Evolutionary conservation across 176 grass and related monocot species (phyloP).

Genomic region (Oryza brachyantha): DNA sequence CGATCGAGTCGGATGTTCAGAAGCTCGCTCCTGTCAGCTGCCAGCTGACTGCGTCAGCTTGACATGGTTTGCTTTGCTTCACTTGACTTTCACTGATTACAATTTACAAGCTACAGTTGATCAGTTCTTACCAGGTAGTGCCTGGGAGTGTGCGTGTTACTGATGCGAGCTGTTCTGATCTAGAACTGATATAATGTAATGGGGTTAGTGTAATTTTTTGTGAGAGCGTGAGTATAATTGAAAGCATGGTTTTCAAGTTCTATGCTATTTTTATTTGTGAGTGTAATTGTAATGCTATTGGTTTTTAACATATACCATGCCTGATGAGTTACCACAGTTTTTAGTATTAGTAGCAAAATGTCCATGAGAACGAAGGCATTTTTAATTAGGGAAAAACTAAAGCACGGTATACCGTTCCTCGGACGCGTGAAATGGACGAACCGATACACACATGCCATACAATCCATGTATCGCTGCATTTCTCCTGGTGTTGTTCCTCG

Average conservation of each 20-base stretch:
- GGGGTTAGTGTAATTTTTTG: neutral
- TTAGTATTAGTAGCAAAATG: too few species aligned
- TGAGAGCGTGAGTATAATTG: neutral
- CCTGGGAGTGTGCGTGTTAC: neutral
- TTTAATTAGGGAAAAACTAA: too few species aligned
- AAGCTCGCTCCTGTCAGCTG: slow-evolving; percentile 38
- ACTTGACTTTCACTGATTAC: neutral
- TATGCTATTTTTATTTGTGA: too few species aligned
- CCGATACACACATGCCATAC: too few species aligned
- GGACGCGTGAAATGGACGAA: too few species aligned
- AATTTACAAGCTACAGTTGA: neutral
- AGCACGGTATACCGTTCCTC: too few species aligned
- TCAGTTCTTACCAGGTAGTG: neutral
- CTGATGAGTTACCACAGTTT: too few species aligned
- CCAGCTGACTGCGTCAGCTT: slow-evolving; percentile 28
- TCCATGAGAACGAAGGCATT: too few species aligned
- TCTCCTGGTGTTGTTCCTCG: too few species aligned
- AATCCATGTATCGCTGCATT: too few species aligned
- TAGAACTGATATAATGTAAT: slow-evolving; percentile 23
- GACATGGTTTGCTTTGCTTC: neutral
- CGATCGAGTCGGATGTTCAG: slow-evolving; percentile 34
- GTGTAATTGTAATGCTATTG: neutral
- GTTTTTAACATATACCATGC: neutral
- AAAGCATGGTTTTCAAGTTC: neutral
- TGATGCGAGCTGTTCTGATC: neutral